phyloP scores from a whole-genome alignment of 2,329 filamentous ascomycete species.

The Cordyceps sp. region DNA sequence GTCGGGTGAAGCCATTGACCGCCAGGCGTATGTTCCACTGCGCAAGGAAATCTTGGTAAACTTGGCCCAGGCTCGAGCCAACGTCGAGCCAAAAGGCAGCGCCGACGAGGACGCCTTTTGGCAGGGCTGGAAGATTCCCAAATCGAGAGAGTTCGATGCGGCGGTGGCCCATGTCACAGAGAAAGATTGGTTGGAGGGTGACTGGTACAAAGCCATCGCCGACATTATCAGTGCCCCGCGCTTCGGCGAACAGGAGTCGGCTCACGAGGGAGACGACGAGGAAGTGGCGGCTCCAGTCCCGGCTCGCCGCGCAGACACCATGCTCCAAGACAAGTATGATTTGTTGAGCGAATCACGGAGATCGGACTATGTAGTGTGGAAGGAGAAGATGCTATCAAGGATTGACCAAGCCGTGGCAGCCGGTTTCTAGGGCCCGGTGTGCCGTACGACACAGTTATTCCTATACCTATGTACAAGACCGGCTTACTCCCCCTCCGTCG shows the following conservation, averaged over 20 bases:
- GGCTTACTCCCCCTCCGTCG: no score
- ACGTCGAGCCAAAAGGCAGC: conserved; percentile 17
- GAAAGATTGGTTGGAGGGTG: conserved; percentile 37
- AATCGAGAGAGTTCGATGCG: conserved; percentile 38
- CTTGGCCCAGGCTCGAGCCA: conserved; percentile 22
- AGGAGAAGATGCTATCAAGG: conserved; percentile 36
- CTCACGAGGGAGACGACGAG: conserved; percentile 5
- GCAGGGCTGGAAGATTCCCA: conserved; percentile 34
- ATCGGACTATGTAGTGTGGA: conserved; percentile 48
- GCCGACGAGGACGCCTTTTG: conserved; percentile 31
- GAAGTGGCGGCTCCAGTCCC: conserved; percentile 17
- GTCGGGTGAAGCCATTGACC: conserved; percentile 19
- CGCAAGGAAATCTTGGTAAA: conserved; percentile 29
- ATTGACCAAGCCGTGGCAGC: conserved; percentile 27
- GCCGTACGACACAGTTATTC: neutral
- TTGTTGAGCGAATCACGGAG: conserved; percentile 49
- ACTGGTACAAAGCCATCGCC: conserved; percentile 46
- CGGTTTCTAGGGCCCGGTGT: neutral
- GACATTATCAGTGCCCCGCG: conserved; percentile 27
- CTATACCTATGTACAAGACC: no score
- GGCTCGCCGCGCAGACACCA: conserved; percentile 40
- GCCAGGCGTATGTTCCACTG: conserved; percentile 24
- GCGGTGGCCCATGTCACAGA: conserved; percentile 43
- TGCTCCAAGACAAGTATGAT: conserved; percentile 62
- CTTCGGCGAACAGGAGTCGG: conserved; percentile 11